A percentile compares a stretch with the other conserved stretches of the same genome.
Evolutionary conservation across 2,329 filamentous ascomycete genomes (phyloP).

Genomic region (Emergomyces orientalis): DNA sequence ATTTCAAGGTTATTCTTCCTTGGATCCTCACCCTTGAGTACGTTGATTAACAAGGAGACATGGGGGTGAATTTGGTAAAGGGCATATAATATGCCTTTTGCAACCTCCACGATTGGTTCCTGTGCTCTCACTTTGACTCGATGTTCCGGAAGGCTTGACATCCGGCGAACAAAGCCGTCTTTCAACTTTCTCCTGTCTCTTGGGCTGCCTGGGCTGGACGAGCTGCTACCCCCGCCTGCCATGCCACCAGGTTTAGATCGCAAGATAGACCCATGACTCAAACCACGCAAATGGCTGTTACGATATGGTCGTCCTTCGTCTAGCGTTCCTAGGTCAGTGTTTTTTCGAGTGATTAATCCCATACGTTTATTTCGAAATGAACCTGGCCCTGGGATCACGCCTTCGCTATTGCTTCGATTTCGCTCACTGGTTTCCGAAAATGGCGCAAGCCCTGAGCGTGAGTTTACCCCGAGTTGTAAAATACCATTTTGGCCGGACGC

Average conservation of each 20-base stretch:
- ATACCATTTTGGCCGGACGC: constrained; percentile 34
- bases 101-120: constrained; percentile 46
- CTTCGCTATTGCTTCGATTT: constrained; percentile 54
- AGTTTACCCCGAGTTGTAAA: constrained; percentile 40
- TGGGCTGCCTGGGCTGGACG: constrained; percentile 38
- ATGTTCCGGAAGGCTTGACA: constrained; percentile 51
- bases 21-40: constrained; percentile 39
- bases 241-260: constrained; percentile 28
- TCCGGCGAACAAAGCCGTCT: constrained; percentile 40
- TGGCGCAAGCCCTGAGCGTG: constrained; percentile 66
- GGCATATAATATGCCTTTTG: constrained; percentile 47
- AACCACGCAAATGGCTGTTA: constrained; percentile 47
- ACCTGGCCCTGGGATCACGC: constrained; percentile 42
- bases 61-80: constrained; percentile 45
- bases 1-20: constrained; percentile 46
- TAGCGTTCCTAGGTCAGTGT: constrained; percentile 45
- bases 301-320: constrained; percentile 45
- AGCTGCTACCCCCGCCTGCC: constrained; percentile 29
- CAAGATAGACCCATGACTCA: constrained; percentile 49
- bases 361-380: constrained; percentile 48
- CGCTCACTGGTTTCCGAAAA: constrained; percentile 53
- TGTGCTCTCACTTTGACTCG: constrained; percentile 40
- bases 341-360: constrained; percentile 51
- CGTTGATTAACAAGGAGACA: constrained; percentile 38
- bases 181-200: constrained; percentile 34